Percentiles rank a stretch among this genome's conserved stretches.
These are phyloP conservation scores for Alternaria gaisen DNA, from an alignment of 2,329 filamentous ascomycete species.

Conservation along the genomic window DNA sequence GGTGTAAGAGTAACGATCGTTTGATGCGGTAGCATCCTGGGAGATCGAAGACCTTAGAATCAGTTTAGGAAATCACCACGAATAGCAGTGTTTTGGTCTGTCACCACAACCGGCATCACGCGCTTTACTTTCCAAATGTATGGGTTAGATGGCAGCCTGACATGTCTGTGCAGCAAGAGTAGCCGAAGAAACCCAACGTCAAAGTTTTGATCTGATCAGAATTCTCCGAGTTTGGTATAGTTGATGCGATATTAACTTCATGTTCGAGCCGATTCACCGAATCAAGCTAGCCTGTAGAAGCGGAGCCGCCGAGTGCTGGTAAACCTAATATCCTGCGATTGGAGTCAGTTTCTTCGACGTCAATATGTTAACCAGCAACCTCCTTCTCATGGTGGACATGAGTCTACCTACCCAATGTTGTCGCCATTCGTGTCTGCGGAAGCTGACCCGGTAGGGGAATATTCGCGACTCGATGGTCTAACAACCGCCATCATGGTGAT, in stretches of 20 bases:
- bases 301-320: neutral
- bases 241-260: neutral
- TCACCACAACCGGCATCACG: neutral
- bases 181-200: neutral
- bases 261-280: neutral
- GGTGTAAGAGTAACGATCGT: constrained; percentile 33
- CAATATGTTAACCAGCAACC: neutral
- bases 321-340: neutral
- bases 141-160: neutral
- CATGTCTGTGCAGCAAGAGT: neutral
- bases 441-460: neutral
- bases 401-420: neutral
- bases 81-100: neutral
- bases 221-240: neutral
- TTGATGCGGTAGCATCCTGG: neutral
- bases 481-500: neutral
- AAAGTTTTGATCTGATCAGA: neutral
- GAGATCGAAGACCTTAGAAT: too few relatives aligned
- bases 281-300: neutral
- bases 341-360: neutral
- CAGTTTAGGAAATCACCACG: too few relatives aligned
- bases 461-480: neutral
- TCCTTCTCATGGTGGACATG: neutral
- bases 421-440: neutral
- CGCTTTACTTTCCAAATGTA: neutral